A percentile compares a stretch with the other conserved stretches of the same genome.
Evolutionary conservation across 306 rosid genomes (phyloP).

Genomic region (Lathyrus sativus): DNA sequence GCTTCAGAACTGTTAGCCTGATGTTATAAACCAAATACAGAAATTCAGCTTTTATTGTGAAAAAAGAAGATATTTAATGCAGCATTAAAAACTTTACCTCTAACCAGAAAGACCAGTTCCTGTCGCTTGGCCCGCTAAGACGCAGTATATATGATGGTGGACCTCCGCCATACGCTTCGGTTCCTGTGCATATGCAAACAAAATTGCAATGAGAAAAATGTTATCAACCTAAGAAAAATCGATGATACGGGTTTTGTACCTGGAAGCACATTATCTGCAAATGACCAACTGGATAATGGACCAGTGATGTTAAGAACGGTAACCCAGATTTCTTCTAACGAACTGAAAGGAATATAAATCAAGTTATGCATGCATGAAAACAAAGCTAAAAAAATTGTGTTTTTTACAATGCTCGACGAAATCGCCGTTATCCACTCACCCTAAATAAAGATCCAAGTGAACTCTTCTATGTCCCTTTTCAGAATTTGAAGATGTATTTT

Average conservation of each 20-base stretch:
- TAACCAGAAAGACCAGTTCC: conserved; percentile 90
- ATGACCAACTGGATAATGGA: conserved; percentile 97
- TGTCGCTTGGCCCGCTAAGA: conserved; percentile 76
- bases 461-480: conserved; percentile 61
- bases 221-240: conserved; percentile 12
- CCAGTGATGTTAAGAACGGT: conserved; percentile 91
- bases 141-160: conserved; percentile 81
- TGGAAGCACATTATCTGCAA: conserved; percentile 79
- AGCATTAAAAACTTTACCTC: conserved; percentile 58
- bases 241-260: conserved; percentile 49
- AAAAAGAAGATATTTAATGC: conserved; percentile 15
- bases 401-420: conserved; percentile 16
- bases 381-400: neutral
- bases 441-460: conserved; percentile 78
- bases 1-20: conserved; percentile 72
- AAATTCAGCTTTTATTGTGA: conserved; percentile 14
- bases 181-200: conserved; percentile 51
- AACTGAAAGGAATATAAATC: conserved; percentile 51
- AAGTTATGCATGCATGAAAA: conserved; percentile 2
- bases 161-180: conserved; percentile 58
- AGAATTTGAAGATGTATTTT: conserved; percentile 47
- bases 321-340: conserved; percentile 92
- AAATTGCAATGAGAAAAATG: conserved; percentile 30
- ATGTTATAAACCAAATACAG: conserved; percentile 17
- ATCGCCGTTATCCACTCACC: conserved; percentile 61